Evolutionary conservation across 129 eudicot species (phyloP).

Genomic region (Deinandra increscens): DNA sequence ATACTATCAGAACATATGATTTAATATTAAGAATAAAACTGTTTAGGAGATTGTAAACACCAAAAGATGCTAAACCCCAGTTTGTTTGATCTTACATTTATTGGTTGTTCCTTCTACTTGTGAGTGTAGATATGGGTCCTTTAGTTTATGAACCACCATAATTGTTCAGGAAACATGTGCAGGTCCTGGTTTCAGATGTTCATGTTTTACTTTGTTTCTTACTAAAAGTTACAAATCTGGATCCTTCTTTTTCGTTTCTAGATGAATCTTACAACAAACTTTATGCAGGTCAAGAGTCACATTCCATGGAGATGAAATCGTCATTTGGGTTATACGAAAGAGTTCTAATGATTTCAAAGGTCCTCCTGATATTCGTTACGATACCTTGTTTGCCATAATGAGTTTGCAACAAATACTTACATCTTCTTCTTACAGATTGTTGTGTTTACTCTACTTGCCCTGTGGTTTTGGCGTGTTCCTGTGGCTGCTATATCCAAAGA

Average conservation of each 20-base stretch:
- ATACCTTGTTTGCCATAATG: slow-evolving; percentile 16
- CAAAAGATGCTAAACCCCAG: not conserved
- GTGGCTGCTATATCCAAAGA: slow-evolving; percentile 65
- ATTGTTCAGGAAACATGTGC: not conserved
- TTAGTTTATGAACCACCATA: not conserved
- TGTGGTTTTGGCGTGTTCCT: slow-evolving; percentile 65
- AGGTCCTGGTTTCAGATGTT: not conserved
- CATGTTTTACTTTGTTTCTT: not conserved
- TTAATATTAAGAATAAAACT: not conserved
- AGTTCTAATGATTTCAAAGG: slow-evolving; percentile 49
- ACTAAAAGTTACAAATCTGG: slow-evolving; percentile 2
- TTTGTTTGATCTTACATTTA: not conserved
- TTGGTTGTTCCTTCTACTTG: not conserved
- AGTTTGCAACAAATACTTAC: slow-evolving; percentile 16
- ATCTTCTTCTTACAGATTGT: slow-evolving; percentile 34
- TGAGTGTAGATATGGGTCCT: not conserved
- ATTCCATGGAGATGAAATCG: slow-evolving; percentile 46
- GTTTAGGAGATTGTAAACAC: no score
- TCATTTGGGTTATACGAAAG: slow-evolving; percentile 46
- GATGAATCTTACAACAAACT: slow-evolving; percentile 5
- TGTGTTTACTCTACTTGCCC: slow-evolving; percentile 38
- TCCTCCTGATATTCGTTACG: slow-evolving; percentile 13
- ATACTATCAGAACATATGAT: no score
- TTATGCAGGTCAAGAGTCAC: slow-evolving; percentile 57
- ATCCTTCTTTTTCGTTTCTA: not conserved